These are phyloP conservation scores for Lactarius hatsudake DNA, from an alignment of 768 basidiomycete genomes.

Conservation along the genomic window DNA sequence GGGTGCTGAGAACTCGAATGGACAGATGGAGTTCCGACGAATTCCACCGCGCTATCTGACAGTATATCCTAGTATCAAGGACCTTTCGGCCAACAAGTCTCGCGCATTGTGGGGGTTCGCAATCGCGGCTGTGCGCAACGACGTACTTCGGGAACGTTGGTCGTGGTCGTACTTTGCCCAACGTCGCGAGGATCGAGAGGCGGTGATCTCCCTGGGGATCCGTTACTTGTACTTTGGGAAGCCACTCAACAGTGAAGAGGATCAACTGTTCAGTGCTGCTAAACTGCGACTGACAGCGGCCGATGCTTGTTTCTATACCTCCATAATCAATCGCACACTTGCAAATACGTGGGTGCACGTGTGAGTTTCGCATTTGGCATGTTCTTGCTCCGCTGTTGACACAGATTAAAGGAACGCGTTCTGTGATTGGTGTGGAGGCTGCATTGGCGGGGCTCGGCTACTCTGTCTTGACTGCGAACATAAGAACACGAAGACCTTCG, in stretches of 20 bases:
- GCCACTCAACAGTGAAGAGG: constrained; percentile 26
- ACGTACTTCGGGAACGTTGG: constrained; percentile 31
- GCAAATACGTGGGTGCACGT: constrained; percentile 28
- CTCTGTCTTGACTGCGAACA: constrained; percentile 35
- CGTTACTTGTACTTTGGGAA: constrained; percentile 28
- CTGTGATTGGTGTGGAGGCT: constrained; percentile 33
- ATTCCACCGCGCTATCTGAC: constrained; percentile 29
- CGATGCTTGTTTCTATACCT: constrained; percentile 29
- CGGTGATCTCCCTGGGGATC: constrained; percentile 30
- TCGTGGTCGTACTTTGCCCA: constrained; percentile 35
- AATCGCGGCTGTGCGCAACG: constrained; percentile 27
- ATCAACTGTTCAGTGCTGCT: constrained; percentile 20
- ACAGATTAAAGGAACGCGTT: constrained; percentile 15
- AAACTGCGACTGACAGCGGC: constrained; percentile 29
- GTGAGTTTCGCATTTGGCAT: constrained; percentile 13
- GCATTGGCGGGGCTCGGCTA: constrained; percentile 33
- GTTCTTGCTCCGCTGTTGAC: not conserved
- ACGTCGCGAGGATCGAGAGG: constrained; percentile 30
- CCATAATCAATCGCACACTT: constrained; percentile 22
- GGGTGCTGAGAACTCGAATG: not conserved
- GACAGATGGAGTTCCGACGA: constrained; percentile 31
- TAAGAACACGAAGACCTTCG: not conserved
- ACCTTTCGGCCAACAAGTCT: constrained; percentile 28
- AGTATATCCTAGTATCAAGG: constrained; percentile 31
- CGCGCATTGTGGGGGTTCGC: constrained; percentile 36